Base-by-base conservation (phyloP, 352 stramenopile genomes). In the Phytophthora agathidicida region DNA sequence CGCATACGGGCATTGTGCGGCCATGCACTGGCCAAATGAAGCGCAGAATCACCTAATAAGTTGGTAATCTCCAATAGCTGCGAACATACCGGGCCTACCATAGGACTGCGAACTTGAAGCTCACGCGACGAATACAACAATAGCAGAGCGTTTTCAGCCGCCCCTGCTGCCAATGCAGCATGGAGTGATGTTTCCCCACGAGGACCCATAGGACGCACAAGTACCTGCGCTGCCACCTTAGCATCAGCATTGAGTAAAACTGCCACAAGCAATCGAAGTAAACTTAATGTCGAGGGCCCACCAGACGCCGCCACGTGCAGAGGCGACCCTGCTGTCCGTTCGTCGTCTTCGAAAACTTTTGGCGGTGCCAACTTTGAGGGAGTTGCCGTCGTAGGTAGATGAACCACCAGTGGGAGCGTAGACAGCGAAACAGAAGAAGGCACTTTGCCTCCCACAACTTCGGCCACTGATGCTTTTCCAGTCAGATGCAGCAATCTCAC, bases 21-120 rank as follows among this genome's bases (percentile, higher is more conserved):
- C 41, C 59, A 73, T 16, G 59, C 39, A 23, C 73, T 81, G 7
- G 81, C 77, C 11, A 89, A 38, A 47, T 91, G 81, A 28, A 93
- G 56, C 7, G 80, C 60, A 1, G 78, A 73, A 24, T 74, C 69
- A 2, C 70, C 76, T 5, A 48, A 46, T 19, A 59, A 60, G 3
- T 65, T 75, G 7, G 58, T 56, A 7, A 59, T 67, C 19, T 76
- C 57, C 22, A 73, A 54, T 7, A 66, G 53, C 36, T 61, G 55
- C n/a, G 31, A 28, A 59, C 52, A 77, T 14, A 63, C 31, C 45
- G 52, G 44, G 9, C 56, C 43, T 3, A 57, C 51, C 7, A 20
- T 8, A 41, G 48, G 35, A 45, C 23, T 58, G 10, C 57, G 49
- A 35, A 60, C 45, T 60, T 67, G 56, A 32, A 72, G 63, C 33